Percentiles rank a stretch among this genome's conserved stretches.
These are phyloP conservation scores for Phtheirospermum japonicum DNA, from an alignment of 257 asterid genomes.

Conservation along the genomic window DNA sequence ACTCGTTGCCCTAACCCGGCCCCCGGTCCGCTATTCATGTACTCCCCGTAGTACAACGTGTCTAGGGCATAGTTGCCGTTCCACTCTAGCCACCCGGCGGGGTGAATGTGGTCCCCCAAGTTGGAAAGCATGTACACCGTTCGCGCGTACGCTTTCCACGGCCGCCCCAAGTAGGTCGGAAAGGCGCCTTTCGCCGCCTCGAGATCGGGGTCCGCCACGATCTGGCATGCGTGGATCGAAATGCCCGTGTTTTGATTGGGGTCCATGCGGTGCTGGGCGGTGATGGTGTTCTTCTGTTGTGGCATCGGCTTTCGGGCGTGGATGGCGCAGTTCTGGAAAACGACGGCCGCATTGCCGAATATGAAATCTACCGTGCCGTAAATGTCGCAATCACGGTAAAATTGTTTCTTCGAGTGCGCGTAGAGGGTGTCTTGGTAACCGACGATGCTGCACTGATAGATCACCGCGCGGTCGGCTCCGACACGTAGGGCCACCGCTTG, in stretches of 20 bases:
- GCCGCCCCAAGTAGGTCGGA: slow-evolving; percentile 49
- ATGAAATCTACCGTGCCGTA: slow-evolving; percentile 58
- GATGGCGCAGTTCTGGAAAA: slow-evolving; percentile 40
- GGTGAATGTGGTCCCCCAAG: slow-evolving; percentile 38
- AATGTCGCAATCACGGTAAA: slow-evolving; percentile 50
- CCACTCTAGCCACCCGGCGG: slow-evolving; percentile 53
- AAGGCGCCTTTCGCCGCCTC: slow-evolving; percentile 24
- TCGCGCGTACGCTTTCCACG: slow-evolving; percentile 51
- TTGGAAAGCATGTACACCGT: slow-evolving; percentile 45
- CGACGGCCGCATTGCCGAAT: slow-evolving; percentile 56
- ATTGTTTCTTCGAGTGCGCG: slow-evolving; percentile 41
- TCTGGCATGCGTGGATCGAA: slow-evolving; percentile 44
- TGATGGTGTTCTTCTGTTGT: slow-evolving; percentile 44
- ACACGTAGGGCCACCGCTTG: slow-evolving; percentile 60
- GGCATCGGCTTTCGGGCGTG: slow-evolving; percentile 44
- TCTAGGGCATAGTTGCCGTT: slow-evolving; percentile 32
- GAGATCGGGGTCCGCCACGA: slow-evolving; percentile 39
- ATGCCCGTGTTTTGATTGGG: slow-evolving; percentile 53
- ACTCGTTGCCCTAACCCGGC: slow-evolving; percentile 37
- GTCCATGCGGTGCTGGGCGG: slow-evolving; percentile 53
- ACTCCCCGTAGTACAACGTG: slow-evolving; percentile 51
- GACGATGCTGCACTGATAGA: slow-evolving; percentile 40
- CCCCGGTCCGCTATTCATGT: slow-evolving; percentile 50
- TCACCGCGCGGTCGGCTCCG: slow-evolving; percentile 49
- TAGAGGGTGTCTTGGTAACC: slow-evolving; percentile 55